phyloP scores from a whole-genome alignment of 2,329 filamentous ascomycete species.

The Microsporum audouinii region DNA sequence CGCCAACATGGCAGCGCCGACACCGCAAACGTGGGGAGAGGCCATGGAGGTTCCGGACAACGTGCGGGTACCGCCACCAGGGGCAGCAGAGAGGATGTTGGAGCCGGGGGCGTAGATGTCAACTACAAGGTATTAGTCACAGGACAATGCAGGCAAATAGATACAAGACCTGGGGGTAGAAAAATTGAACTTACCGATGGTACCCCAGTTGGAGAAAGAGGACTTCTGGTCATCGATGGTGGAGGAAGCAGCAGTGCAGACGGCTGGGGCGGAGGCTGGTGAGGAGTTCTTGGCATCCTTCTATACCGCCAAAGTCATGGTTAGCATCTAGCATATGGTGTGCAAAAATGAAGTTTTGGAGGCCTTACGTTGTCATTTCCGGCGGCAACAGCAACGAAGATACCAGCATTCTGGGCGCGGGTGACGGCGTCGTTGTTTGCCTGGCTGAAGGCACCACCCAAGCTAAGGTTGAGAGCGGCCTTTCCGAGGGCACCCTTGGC shows the following conservation, averaged over 20 bases:
- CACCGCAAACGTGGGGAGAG: conserved; percentile 40
- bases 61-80: conserved; percentile 37
- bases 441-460: conserved; percentile 27
- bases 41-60: conserved; percentile 31
- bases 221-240: conserved; percentile 25
- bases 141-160: not conserved
- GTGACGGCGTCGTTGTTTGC: conserved; percentile 32
- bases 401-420: conserved; percentile 26
- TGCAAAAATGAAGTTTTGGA: not conserved
- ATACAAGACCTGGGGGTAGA: not conserved
- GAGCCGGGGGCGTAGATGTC: conserved; percentile 49
- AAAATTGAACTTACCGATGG: conserved; percentile 22
- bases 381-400: conserved; percentile 34
- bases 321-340: not conserved
- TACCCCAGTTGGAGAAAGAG: conserved; percentile 33
- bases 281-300: conserved; percentile 24
- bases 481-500: conserved; percentile 22
- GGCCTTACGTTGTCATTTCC: conserved; percentile 28
- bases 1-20: conserved; percentile 43
- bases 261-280: conserved; percentile 30
- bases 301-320: conserved; percentile 10
- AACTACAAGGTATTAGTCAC: conserved; percentile 20
- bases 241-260: conserved; percentile 35
- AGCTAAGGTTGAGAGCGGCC: conserved; percentile 27
- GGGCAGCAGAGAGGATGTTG: conserved; percentile 41